Evolutionary conservation across 352 stramenopile species (phyloP), one percentile per base, ranked within the genome.

Genomic region (Pythium dissimile): DNA sequence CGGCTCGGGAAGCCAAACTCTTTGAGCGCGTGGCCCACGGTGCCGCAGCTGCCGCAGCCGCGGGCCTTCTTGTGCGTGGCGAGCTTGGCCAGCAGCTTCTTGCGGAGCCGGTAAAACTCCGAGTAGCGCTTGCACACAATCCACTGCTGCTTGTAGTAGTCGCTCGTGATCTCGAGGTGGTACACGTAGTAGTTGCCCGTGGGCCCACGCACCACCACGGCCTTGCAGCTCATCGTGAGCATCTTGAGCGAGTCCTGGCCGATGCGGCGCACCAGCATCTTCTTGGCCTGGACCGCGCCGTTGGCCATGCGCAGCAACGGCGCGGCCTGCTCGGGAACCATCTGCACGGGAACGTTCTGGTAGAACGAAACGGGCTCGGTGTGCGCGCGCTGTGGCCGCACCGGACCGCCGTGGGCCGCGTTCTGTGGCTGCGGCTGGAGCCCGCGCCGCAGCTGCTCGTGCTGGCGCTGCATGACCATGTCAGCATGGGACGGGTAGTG

Each of bases 71-170:
- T 77, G 62, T 94, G 84, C 9, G 68, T 61, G 4, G 70, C 58
- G 9, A 94, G 69, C 35, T 75, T 72, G 13, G 76, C 69, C 6
- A 94, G 66, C 21, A 94, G 35, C 11, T 70, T 71, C 65, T 94
- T 94, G 49, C 84, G 84, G 18, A 94, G 64, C 5, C 84, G 80
- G 53, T 94, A 84, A 59, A 94, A 87, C 62, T 94, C 84, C 20
- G 84, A 94, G 66, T 90, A 94, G 41, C 84, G 82, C 64, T 94
- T 91, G 75, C 84, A 94, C 12, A 90, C 84, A 57, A 94, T 77
- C 84, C 84, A 94, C 59, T 89, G 89, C 58, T 94, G 84, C 59
- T 92, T 90, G 80, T 94, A 94, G 62, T 77, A 94, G 51, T 94
- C 84, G 65, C 82, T 91, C 18, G 84, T 89, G 70, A 94, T 89